Percentiles rank a stretch among this genome's conserved stretches.
Evolutionary conservation across 148 eudicot genomes (phyloP).

Genomic region (Arbutus unedo): DNA sequence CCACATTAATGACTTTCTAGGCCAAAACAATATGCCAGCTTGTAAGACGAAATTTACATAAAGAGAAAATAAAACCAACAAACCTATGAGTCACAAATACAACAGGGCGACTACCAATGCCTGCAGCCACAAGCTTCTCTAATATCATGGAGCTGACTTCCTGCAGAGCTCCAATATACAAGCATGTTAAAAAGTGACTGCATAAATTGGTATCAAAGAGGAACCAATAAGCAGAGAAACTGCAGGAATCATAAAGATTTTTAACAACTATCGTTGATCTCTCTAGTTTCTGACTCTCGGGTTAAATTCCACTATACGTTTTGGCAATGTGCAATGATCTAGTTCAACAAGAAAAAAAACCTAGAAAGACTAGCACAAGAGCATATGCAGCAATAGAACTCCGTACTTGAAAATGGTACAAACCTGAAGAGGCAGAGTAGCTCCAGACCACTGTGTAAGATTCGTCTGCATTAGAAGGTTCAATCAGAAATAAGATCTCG

Average conservation of each 20-base stretch:
- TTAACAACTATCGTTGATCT: neutral
- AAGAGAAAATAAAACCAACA: conserved; percentile 9
- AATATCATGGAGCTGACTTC: conserved; percentile 96
- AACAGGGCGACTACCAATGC: conserved; percentile 83
- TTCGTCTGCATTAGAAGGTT: conserved; percentile 69
- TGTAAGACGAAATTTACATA: neutral
- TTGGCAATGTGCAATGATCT: neutral
- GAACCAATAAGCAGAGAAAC: conserved; percentile 15
- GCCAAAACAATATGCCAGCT: neutral
- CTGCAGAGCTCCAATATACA: conserved; percentile 37
- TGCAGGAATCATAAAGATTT: conserved; percentile 11
- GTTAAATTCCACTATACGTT: neutral
- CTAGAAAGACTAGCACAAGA: too few species aligned
- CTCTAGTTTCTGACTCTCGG: neutral
- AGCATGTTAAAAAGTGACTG: neutral
- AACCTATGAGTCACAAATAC: conserved; percentile 97
- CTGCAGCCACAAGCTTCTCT: conserved; percentile 89
- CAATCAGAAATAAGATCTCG: conserved; percentile 20
- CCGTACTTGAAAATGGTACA: conserved; percentile 15
- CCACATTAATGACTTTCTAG: neutral
- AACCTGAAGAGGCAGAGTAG: conserved; percentile 99
- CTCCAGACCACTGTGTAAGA: conserved; percentile 99
- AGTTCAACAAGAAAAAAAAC: neutral
- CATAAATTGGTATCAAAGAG: conserved; percentile 7
- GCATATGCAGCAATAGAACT: neutral